Evolutionary conservation across 768 basidiomycete genomes (phyloP).

Genomic region (Kondoa subrosea): DNA sequence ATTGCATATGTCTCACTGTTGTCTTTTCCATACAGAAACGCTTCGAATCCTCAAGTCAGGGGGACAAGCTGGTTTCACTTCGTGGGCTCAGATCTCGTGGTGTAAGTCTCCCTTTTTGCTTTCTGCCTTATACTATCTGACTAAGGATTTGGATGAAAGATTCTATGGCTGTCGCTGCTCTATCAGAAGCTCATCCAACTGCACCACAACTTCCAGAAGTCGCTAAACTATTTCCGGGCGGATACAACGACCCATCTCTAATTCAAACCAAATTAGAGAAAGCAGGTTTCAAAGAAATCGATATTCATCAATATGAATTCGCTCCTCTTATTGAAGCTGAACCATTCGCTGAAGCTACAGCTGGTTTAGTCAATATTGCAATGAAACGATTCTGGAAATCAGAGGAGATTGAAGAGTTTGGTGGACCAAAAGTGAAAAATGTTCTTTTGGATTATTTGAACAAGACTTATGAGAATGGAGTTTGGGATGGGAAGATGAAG

Average conservation of each 20-base stretch:
- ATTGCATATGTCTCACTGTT: too few relatives aligned
- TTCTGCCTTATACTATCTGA: too few relatives aligned
- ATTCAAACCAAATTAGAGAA: neutral
- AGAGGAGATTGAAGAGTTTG: slow-evolving; percentile 4
- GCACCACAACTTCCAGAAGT: neutral
- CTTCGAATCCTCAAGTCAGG: too few relatives aligned
- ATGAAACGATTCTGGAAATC: neutral
- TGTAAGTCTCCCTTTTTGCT: too few relatives aligned
- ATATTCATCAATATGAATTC: neutral
- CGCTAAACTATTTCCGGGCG: neutral
- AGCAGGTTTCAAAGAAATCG: neutral
- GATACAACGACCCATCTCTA: neutral
- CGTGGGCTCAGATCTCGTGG: too few relatives aligned
- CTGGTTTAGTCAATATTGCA: neutral
- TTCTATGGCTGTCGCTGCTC: neutral
- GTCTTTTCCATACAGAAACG: too few relatives aligned
- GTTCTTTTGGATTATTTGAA: neutral
- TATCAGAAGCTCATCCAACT: neutral
- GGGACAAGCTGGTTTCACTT: too few relatives aligned
- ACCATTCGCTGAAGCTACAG: neutral
- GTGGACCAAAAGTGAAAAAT: neutral
- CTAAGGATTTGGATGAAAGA: neutral
- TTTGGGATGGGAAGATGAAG: too few relatives aligned
- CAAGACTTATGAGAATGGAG: too few relatives aligned
- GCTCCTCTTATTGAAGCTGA: neutral